Percentiles rank a stretch among this genome's conserved stretches.
Evolutionary conservation across 2,329 filamentous ascomycete genomes (phyloP).

Genomic region (Dactylellina cionopaga): DNA sequence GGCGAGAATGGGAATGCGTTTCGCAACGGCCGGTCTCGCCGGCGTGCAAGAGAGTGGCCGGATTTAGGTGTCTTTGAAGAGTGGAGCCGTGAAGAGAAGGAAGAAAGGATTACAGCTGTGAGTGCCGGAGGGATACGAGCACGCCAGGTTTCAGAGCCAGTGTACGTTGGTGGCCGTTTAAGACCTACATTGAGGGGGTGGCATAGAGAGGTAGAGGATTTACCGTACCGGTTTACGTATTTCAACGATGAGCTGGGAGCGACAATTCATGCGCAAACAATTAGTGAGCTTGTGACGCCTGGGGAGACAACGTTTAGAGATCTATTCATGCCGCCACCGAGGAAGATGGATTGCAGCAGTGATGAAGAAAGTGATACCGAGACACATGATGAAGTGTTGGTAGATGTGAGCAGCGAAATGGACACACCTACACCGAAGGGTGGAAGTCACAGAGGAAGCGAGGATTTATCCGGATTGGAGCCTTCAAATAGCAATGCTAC

Average conservation of each 20-base stretch:
- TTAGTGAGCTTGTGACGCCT: constrained; percentile 88
- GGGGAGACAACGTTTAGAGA: constrained; percentile 80
- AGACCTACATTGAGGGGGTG: constrained; percentile 76
- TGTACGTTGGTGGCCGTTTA: constrained; percentile 88
- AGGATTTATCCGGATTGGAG: constrained; percentile 19
- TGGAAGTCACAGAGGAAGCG: constrained; percentile 3
- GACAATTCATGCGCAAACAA: constrained; percentile 91
- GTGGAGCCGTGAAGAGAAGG: constrained; percentile 90
- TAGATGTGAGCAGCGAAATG: constrained; percentile 40
- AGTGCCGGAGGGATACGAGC: constrained; percentile 80
- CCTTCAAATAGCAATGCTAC: background rate
- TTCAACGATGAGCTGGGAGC: constrained; percentile 97
- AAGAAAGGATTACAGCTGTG: constrained; percentile 71
- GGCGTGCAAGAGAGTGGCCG: constrained; percentile 81
- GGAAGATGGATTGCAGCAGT: constrained; percentile 39
- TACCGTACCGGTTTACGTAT: constrained; percentile 94
- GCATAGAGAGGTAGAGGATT: constrained; percentile 88
- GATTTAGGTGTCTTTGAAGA: constrained; percentile 85
- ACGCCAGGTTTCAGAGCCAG: constrained; percentile 92
- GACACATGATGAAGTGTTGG: constrained; percentile 6
- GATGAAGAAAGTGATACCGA: constrained; percentile 21
- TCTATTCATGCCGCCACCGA: constrained; percentile 87
- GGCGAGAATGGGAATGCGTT: constrained; percentile 57
- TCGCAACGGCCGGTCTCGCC: constrained; percentile 56
- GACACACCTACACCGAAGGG: constrained; percentile 53